Evolutionary conservation across 1,284 basidiomycete genomes (phyloP), one percentile per base, ranked within the genome.

Genomic region (Ganoderma boninense): DNA sequence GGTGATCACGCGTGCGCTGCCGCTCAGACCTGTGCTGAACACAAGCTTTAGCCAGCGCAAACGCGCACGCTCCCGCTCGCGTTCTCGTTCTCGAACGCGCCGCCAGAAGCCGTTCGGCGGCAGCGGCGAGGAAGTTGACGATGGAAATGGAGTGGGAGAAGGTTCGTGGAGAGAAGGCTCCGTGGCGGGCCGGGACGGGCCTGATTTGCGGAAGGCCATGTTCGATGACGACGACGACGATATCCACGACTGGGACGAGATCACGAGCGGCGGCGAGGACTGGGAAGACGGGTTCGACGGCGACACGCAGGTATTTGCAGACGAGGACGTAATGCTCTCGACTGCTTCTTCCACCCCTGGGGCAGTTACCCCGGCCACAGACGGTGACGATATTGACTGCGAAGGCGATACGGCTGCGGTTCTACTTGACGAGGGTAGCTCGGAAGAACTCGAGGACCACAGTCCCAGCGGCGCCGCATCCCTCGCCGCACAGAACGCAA

Each of bases 201-300:
- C 86, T 16, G 87, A 89, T 78, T 80, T 90, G 66, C 83, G 82
- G 61, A 83, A 84, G 66, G 80, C 82, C n/a, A 82, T 85, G 44
- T 23, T 18, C 54, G 80, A 79, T 42, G 78, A 61, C 26, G 60
- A 62, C 40, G 6, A 26, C 13, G 60, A 62, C 26, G 60, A 62
- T 42, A 62, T 62, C 16, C 60, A 62, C n/a, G 60, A 80, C 64
- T 80, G 77, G 77, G 80, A 86, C 70, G 83, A 84, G 49, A 78
- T 80, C n/a, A 79, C 81, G n/a, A 87, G 85, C 71, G 87, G 89
- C 62, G 84, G 86, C 61, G 87, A 89, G 70, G 79, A 78, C 29
- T 64, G 65, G 18, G 77, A 75, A 23, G 71, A 69, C 35, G 40
- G 40, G 38, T 4, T 35, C 8, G 79, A 81, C 62, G 80, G 81